phyloP scores from a whole-genome alignment of 2,329 filamentous ascomycete species.

The Hymenotorrendiella dingleyae region DNA sequence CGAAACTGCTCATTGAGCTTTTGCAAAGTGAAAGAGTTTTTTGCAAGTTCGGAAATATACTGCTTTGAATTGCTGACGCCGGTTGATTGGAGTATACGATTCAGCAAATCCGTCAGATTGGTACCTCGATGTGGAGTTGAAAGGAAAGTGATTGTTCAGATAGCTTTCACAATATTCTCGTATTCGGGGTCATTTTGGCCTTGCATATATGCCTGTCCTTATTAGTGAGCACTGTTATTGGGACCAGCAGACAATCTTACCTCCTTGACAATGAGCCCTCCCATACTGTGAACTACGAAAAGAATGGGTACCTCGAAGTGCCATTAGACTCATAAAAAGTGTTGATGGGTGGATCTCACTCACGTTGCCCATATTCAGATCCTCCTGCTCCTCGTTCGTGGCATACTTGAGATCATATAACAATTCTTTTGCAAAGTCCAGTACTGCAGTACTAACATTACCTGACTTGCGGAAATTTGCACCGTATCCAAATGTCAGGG shows the following conservation, averaged over 20 bases:
- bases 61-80: constrained; percentile 20
- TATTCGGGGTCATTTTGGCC: background rate
- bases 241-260: constrained; percentile 10
- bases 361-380: background rate
- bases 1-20: constrained; percentile 41
- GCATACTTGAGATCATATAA: background rate
- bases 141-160: constrained; percentile 31
- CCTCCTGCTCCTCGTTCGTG: background rate
- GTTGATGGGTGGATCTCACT: background rate
- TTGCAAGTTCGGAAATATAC: constrained; percentile 36
- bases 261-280: constrained; percentile 33
- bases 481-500: background rate
- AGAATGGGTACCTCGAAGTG: constrained; percentile 33
- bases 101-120: constrained; percentile 10
- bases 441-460: background rate
- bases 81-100: constrained; percentile 6
- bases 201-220: constrained; percentile 8
- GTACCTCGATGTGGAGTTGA: constrained; percentile 31
- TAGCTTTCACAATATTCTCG: constrained; percentile 1
- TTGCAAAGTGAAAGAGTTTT: constrained; percentile 31
- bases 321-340: background rate
- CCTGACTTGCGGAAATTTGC: background rate
- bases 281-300: constrained; percentile 42
- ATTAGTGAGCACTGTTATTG: constrained; percentile 17
- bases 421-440: background rate